phyloP scores from a whole-genome alignment of 2,329 filamentous ascomycete genomes.

The Akanthomyces muscarius region DNA sequence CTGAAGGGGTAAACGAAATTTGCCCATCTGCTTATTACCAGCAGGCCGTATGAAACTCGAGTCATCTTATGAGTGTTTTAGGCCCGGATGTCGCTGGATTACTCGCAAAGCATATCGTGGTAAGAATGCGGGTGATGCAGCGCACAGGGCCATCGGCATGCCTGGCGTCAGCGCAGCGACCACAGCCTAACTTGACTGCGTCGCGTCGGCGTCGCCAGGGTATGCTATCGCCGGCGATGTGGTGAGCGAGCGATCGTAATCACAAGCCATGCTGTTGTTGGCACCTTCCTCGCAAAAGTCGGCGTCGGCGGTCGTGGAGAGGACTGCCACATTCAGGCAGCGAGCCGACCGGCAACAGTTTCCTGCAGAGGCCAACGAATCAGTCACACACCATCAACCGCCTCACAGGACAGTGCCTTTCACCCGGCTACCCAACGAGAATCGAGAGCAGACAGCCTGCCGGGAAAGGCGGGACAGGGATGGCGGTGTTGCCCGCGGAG shows the following conservation, averaged over 20 bases:
- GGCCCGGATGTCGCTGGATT: slow-evolving; percentile 7
- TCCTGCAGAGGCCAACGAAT: neutral
- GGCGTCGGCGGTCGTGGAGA: neutral
- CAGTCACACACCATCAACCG: neutral
- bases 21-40: neutral
- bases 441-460: neutral
- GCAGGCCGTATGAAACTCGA: neutral
- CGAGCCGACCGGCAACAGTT: neutral
- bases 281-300: neutral
- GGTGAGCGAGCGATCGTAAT: slow-evolving; percentile 1
- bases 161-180: slow-evolving; percentile 12
- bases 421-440: neutral
- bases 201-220: neutral
- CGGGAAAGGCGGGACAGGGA: neutral
- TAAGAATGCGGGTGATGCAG: slow-evolving; percentile 13
- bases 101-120: slow-evolving; percentile 5
- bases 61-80: slow-evolving; percentile 4
- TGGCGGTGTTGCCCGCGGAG: neutral
- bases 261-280: neutral
- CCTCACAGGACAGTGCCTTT: neutral
- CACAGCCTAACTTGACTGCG: neutral
- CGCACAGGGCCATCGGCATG: slow-evolving; percentile 3
- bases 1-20: slow-evolving; percentile 1
- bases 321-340: neutral
- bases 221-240: slow-evolving; percentile 1